Base-by-base conservation (phyloP, 2,329 filamentous ascomycete genomes). In the Xylariaceae sp. region DNA sequence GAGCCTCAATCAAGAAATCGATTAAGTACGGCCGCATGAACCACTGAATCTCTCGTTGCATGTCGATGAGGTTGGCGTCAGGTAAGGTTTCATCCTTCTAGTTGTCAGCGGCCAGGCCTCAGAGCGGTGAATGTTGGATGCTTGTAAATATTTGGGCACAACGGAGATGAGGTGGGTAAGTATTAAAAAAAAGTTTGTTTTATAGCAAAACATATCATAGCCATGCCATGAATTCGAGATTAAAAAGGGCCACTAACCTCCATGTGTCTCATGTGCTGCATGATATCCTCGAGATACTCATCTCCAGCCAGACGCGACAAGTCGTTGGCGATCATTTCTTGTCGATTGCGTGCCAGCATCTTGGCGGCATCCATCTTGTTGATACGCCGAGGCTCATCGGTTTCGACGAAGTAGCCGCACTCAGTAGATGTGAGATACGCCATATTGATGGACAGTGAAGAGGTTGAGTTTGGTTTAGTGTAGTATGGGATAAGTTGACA, bases 1-100 rank as follows among this genome's bases (percentile, higher is more conserved):
- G 93, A 38, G 91, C 93, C 76, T 98, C 93, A 57, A 97, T 86
- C 53, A 98, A 79, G 69, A 98, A 98, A 72, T 98, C 93, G 62
- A 98, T 87, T 28, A 98, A 83, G 66, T 96, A 97, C 0, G 93
- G 93, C 57, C 93, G 78, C 93, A 98, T 98, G 70, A 94, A 97
- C 93, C 93, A 98, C 64, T 97, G 89, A 50, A 98, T 97, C 76
- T 98, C 93, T 52, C 90, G 89, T 69, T 98, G 93, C 67, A 97
- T 96, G 65, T 98, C 93, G 64, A 98, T 98, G 28, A 94, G 89
- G 65, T 91, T 91, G 64, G 95, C 91, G 66, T 98, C 93, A 40
- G 93, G 88, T 52, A 97, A 74, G 19, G 93, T 97, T 68, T 94
- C 86, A 59, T 84, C 79, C 78, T 79, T 11, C 22, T 6, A 26